These are phyloP conservation scores for Chrysochromulina parva DNA, from an alignment of 78 protist species.

Conservation along the genomic window DNA sequence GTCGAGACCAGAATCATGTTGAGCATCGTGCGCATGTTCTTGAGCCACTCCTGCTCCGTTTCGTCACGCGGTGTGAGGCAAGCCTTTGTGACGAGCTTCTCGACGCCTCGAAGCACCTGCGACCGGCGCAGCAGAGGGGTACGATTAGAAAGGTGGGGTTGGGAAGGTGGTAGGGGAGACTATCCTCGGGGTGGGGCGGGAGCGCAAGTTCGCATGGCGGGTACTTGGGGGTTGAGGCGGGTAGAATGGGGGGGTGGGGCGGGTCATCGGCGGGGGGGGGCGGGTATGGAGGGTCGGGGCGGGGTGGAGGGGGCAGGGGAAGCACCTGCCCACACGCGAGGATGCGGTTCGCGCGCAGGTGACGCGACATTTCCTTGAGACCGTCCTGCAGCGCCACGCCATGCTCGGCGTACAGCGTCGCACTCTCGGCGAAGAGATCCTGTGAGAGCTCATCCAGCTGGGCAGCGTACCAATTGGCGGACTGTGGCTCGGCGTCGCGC, in stretches of 20 bases:
- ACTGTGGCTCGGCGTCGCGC: not conserved
- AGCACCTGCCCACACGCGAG: not conserved
- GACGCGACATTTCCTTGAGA: not conserved
- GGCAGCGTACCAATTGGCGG: not conserved
- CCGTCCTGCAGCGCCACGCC: not conserved
- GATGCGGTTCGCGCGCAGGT: not conserved
- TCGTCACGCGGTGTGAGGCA: not conserved
- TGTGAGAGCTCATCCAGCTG: not conserved
- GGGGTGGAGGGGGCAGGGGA: too few relatives aligned
- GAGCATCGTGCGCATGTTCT: not conserved
- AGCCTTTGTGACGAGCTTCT: not conserved
- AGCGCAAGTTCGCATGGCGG: too few relatives aligned
- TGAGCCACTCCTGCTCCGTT: not conserved
- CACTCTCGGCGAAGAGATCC: slow-evolving; percentile 1
- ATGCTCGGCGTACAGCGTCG: not conserved
- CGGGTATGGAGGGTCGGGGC: too few relatives aligned
- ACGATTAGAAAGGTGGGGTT: too few relatives aligned
- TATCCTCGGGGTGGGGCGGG: too few relatives aligned
- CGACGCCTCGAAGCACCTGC: not conserved
- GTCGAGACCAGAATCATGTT: not conserved
- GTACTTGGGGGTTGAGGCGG: too few relatives aligned
- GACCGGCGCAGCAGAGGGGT: too few relatives aligned
- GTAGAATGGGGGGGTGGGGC: too few relatives aligned
- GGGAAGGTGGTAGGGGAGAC: too few relatives aligned
- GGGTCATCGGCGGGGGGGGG: too few relatives aligned